Evolutionary conservation across 2,329 filamentous ascomycete genomes (phyloP), one percentile per base, ranked within the genome.

Genomic region (Seiridium cupressi): DNA sequence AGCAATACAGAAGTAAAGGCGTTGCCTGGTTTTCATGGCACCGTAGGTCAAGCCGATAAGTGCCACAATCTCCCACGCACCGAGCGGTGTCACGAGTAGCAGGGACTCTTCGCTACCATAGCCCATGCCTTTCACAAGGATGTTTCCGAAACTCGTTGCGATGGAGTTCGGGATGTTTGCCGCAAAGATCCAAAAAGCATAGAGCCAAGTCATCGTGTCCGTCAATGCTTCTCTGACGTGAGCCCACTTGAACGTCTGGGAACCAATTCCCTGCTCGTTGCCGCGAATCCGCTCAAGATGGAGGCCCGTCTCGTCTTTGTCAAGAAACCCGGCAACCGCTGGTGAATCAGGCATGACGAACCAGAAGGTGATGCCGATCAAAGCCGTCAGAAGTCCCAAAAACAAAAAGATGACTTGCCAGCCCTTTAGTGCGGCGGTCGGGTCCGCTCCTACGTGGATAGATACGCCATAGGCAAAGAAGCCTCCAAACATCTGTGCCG

Each of bases 371-470:
- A 59, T 62, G 3, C 64, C 67, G 32, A 62, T 59, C 5, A 63
- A 49, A 3, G 46, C 46, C 0, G 65, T 67, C 2, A 65, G 26
- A 5, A 75, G 59, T 1, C 75, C 75, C 31, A 73, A 60, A 57
- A 76, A 67, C 4, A 77, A 63, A 51, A 76, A 76, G 18, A 77
- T 73, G 1, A 74, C 65, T 64, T 74, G 70, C 75, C 75, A 77
- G 10, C 71, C 69, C 31, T 57, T 64, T 6, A 76, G 62, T 1
- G 65, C 53, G 34, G 70, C 69, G 3, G 64, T 61, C 3, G 68
- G 66, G 55, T 74, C 71, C 6, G 64, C 65, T 0, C 70, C 73
- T 0, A 76, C 66, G 32, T 63, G 63, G 34, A 44, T 57, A 4
- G 66, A 63, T 8, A 69, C 65, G 1, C 74, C 74, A 44, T 73